Evolutionary conservation across 495 filamentous ascomycete genomes (phyloP), one percentile per base, ranked within the genome.

Genomic region (Chaetomium fimeti): DNA sequence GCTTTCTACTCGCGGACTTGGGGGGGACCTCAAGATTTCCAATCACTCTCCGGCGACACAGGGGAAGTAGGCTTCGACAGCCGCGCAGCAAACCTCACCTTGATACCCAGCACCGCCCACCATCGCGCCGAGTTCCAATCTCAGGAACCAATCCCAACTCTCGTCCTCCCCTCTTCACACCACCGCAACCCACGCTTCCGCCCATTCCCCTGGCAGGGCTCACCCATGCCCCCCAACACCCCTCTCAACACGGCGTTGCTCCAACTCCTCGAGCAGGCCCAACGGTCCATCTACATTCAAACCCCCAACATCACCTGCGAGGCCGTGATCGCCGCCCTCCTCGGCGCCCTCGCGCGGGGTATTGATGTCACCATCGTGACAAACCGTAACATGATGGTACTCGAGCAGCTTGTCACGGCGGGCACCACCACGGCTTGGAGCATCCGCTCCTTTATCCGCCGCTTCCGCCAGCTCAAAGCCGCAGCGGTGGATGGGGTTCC

Each of bases 361-460:
- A 82, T 91, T 22, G 69, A 85, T 40, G 81, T 92, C 22, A 73
- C 74, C 12, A 79, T 91, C 55, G 76, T 90, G 20, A 91, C 88
- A 1, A 86, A 82, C 68, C 76, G 80, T 24, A 76, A 78, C 24
- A 85, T 91, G 78, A 91, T 92, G 89, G 47, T 87, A 16, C 68
- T 91, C 9, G 89, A 91, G 72, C 89, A 91, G 73, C 76, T 91
- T 18, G 72, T 87, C 47, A 91, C 89, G 0, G 86, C 87, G 0
- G 87, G 86, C 13, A 89, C 85, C 0, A 86, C 82, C 3, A 91
- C 89, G 0, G 77, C 81, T 32, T 76, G 81, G 54, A 86, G 83
- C 54, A 65, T 91, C 7, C 74, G 74, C 54, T 80, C 77, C 27
- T 76, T 92, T 1, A 72, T 84, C 12, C 74, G 76, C 38, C 73